Evolutionary conservation across 2,329 filamentous ascomycete species (phyloP).

Genomic region (Dactylellina parvicollis): DNA sequence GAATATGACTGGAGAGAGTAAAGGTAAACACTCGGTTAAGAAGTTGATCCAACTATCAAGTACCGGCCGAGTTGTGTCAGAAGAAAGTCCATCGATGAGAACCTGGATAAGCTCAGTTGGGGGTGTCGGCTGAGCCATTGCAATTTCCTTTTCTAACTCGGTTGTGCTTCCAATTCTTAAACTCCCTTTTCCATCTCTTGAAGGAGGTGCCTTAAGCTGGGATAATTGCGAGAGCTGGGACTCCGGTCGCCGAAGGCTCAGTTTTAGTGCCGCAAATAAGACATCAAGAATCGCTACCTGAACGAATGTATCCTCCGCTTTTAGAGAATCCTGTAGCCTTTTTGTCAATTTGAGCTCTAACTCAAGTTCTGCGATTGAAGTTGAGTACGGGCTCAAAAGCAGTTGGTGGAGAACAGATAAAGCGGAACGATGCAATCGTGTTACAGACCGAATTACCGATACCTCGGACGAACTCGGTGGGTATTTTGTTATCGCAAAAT

Average conservation of each 20-base stretch:
- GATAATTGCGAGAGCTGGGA: conserved; percentile 59
- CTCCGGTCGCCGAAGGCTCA: conserved; percentile 64
- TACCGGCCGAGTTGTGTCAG: conserved; percentile 76
- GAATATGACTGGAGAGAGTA: conserved; percentile 86
- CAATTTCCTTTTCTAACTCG: conserved; percentile 60
- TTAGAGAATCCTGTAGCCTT: conserved; percentile 71
- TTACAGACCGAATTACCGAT: conserved; percentile 65
- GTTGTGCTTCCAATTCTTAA: conserved; percentile 26
- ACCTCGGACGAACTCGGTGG: conserved; percentile 58
- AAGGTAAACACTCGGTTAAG: conserved; percentile 80
- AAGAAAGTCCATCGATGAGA: conserved; percentile 81
- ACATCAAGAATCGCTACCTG: conserved; percentile 82
- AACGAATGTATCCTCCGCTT: conserved; percentile 71
- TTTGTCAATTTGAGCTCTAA: conserved; percentile 77
- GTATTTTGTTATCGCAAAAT: conserved; percentile 71
- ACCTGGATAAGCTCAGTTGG: conserved; percentile 81
- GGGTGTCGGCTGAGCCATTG: conserved; percentile 67
- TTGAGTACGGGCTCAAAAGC: conserved; percentile 71
- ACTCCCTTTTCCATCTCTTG: conserved; percentile 46
- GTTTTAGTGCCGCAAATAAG: conserved; percentile 77
- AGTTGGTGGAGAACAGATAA: conserved; percentile 77
- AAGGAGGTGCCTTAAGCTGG: conserved; percentile 56
- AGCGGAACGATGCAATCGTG: conserved; percentile 76
- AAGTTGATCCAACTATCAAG: conserved; percentile 93
- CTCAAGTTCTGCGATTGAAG: conserved; percentile 70